Percentiles rank a stretch among this genome's conserved stretches.
Conservation (phyloP, 768 basidiomycete genomes). For the Russula abietina region DNA sequence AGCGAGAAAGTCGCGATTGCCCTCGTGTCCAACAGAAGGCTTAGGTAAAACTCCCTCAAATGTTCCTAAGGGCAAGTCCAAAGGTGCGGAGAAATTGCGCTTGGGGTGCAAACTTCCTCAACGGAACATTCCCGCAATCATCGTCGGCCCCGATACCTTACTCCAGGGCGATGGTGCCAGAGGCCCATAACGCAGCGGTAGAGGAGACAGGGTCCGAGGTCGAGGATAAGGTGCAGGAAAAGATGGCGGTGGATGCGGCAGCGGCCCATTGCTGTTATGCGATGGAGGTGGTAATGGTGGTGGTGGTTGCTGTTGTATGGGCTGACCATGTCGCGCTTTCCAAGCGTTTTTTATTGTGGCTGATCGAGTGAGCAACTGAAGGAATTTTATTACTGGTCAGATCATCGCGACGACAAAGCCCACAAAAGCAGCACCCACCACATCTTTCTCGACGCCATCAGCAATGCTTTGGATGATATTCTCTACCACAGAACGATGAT, state of each 20-base stretch:
- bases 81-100: neutral
- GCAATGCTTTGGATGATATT: slow-evolving; percentile 87
- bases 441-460: slow-evolving; percentile 88
- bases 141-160: slow-evolving; percentile 61
- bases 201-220: slow-evolving; percentile 26
- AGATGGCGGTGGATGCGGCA: slow-evolving; percentile 10
- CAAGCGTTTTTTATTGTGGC: slow-evolving; percentile 62
- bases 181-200: slow-evolving; percentile 57
- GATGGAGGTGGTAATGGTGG: slow-evolving; percentile 22
- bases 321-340: slow-evolving; percentile 52
- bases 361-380: slow-evolving; percentile 62
- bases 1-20: neutral
- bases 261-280: slow-evolving; percentile 25
- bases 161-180: slow-evolving; percentile 61
- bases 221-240: slow-evolving; percentile 25
- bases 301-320: slow-evolving; percentile 16
- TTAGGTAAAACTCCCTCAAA: neutral
- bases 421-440: slow-evolving; percentile 43
- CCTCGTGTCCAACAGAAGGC: neutral
- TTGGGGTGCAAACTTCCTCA: slow-evolving; percentile 31
- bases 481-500: slow-evolving; percentile 77
- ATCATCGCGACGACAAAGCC: neutral
- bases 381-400: neutral
- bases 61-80: neutral
- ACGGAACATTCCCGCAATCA: slow-evolving; percentile 61